phyloP scores from a whole-genome alignment of 73 alveolate species.

The Blepharisma japonicum region DNA sequence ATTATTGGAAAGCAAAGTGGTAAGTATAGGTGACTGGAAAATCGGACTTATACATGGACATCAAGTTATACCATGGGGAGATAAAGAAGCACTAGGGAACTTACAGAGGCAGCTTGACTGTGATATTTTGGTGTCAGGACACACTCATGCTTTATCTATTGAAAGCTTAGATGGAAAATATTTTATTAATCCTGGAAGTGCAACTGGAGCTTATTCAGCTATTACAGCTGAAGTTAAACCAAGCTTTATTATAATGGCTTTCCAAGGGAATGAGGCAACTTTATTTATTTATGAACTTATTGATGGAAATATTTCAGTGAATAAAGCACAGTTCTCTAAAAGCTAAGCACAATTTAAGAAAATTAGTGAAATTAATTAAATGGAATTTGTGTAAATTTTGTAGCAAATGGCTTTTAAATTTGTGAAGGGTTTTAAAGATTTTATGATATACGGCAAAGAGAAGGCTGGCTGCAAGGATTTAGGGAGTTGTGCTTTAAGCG shows the following conservation, averaged over 20 bases:
- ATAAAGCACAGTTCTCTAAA: background rate
- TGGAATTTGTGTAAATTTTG: too few species aligned
- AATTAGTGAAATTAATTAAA: too few species aligned
- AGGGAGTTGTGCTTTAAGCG: too few species aligned
- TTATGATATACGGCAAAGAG: too few species aligned
- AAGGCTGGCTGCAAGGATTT: too few species aligned
- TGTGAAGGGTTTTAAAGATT: too few species aligned
- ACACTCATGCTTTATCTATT: constrained; percentile 76
- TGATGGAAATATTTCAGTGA: constrained; percentile 28
- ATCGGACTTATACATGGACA: constrained; percentile 89
- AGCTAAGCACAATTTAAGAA: too few species aligned
- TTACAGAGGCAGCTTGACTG: constrained; percentile 76
- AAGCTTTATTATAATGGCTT: constrained; percentile 53
- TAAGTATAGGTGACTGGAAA: constrained; percentile 73
- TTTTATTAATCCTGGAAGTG: constrained; percentile 91
- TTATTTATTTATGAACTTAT: constrained; percentile 47
- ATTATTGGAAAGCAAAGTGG: constrained; percentile 77
- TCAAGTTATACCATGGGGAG: constrained; percentile 92
- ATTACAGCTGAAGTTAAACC: constrained; percentile 38
- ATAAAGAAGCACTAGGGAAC: constrained; percentile 79
- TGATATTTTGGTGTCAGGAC: constrained; percentile 83
- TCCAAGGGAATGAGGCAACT: constrained; percentile 56
- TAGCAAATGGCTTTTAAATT: too few species aligned
- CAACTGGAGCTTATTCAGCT: constrained; percentile 81
- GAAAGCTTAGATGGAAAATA: constrained; percentile 82